Percentiles rank a stretch among this genome's conserved stretches.
phyloP scores from a whole-genome alignment of 176 grass and related monocot species.

The Puccinellia tenuiflora region DNA sequence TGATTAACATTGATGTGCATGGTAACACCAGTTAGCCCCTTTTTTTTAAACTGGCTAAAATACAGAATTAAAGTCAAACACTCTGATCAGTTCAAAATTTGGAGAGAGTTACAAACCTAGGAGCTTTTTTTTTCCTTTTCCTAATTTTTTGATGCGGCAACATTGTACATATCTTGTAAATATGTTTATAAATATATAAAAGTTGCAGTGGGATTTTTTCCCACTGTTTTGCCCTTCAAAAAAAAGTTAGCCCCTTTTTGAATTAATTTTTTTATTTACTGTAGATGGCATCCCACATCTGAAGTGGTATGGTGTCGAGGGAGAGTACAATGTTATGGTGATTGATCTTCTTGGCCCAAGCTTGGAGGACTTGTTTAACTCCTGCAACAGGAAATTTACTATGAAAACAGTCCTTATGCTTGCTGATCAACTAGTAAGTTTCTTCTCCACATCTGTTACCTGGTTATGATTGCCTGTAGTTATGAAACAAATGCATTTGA shows the following conservation, averaged over 20 bases:
- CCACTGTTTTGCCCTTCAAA: too few relatives aligned
- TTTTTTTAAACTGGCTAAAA: too few relatives aligned
- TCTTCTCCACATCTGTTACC: not conserved
- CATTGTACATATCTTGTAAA: too few relatives aligned
- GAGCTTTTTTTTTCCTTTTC: too few relatives aligned
- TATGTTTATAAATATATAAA: too few relatives aligned
- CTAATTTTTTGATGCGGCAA: too few relatives aligned
- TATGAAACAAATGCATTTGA: not conserved
- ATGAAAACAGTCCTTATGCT: constrained; percentile 97
- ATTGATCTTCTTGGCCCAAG: constrained; percentile 97
- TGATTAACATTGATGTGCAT: not conserved
- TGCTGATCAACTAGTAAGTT: constrained; percentile 82
- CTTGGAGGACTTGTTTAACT: constrained; percentile 88
- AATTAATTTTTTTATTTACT: constrained; percentile 8
- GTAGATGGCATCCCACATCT: constrained; percentile 78
- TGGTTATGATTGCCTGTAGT: not conserved
- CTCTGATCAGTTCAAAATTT: too few relatives aligned
- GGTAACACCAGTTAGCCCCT: not conserved
- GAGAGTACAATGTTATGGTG: constrained; percentile 84
- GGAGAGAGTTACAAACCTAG: too few relatives aligned
- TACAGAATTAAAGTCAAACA: too few relatives aligned
- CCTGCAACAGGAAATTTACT: constrained; percentile 73
- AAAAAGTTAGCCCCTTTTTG: not conserved
- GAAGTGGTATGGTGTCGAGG: constrained; percentile 85
- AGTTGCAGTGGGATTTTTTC: too few relatives aligned